Evolutionary conservation across 139 green algal species (phyloP).

Genomic region (Pseudopediastrum boryanum): DNA sequence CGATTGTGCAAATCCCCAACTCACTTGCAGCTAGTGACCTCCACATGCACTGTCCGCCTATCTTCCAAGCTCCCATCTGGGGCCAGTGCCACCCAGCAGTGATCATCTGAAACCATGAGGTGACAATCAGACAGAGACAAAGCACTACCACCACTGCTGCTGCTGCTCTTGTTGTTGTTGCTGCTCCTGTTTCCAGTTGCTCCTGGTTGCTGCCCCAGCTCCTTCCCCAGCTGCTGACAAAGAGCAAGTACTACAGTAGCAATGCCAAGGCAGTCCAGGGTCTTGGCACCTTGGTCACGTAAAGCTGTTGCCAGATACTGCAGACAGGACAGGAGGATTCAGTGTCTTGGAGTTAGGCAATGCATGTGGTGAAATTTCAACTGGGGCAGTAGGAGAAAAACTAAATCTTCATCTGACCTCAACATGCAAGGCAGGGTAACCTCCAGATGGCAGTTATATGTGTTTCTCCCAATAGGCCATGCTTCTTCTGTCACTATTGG

Average conservation of each 20-base stretch:
- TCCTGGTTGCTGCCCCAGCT: too few species aligned
- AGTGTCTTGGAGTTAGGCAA: neutral
- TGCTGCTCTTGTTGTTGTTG: conserved; percentile 16
- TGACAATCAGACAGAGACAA: too few species aligned
- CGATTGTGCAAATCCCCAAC: neutral
- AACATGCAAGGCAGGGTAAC: neutral
- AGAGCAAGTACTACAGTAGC: conserved; percentile 30
- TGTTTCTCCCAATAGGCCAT: neutral
- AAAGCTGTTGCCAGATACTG: conserved; percentile 31
- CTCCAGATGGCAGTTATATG: neutral
- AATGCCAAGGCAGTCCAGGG: conserved; percentile 37
- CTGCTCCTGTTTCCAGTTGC: too few species aligned
- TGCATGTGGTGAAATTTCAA: neutral
- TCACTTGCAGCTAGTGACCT: conserved; percentile 22
- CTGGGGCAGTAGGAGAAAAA: neutral
- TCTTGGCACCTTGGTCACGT: neutral
- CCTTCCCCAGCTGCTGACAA: conserved; percentile 1
- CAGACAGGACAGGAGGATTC: neutral
- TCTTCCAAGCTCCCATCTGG: neutral
- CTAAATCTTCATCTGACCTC: neutral
- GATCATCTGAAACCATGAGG: conserved; percentile 41
- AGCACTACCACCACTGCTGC: conserved; percentile 21
- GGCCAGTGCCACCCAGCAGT: conserved; percentile 24
- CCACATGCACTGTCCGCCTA: neutral
- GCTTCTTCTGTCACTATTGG: neutral